Base-by-base conservation (phyloP, 2,329 filamentous ascomycete genomes). In the Rutstroemia sp. region DNA sequence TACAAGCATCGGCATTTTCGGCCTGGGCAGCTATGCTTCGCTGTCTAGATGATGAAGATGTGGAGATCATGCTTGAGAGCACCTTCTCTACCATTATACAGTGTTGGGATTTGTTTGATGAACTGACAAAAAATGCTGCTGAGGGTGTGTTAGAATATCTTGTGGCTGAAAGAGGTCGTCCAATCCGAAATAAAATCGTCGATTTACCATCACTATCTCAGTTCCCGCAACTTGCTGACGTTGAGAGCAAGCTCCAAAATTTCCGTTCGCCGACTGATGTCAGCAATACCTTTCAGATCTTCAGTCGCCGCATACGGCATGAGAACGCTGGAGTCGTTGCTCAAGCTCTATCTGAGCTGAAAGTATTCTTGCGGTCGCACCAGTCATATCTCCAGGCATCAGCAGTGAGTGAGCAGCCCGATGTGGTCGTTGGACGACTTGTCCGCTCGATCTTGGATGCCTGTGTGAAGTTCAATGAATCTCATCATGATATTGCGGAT, bases 251-350 rank as follows among this genome's bases (percentile, higher is more conserved):
- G 57, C 75, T 99, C 9, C 76, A 78, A 14, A 74, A 77, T 1
- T 73, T 94, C 58, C 88, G 89, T 62, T 74, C 73, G 3, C 78
- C 81, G 19, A 80, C 88, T 57, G 86, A 88, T 63, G 75, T 81
- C 16, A 81, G 85, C 63, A 85, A 83, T 52, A 78, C 82, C 10
- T 83, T 92, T 57, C 77, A 80, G 41, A 79, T 90, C 3, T 94
- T 95, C 62, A 79, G 85, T 21, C 77, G 82, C 62, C 82, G 94
- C 60, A 81, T 95, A 55, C 76, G 79, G 42, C 90, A 94, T 66
- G 94, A 99, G 63, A 95, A 92, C 67, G 81, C 86, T 0, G 86
- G 88, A 1, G 92, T 99, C 48, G 89, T 96, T 19, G 79, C 88
- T 54, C 88, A 92, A 71, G 87, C 91, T 19, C 72, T 99, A 47